Evolutionary conservation across 768 basidiomycete genomes (phyloP).

Genomic region (Pleurotus tuoliensis): DNA sequence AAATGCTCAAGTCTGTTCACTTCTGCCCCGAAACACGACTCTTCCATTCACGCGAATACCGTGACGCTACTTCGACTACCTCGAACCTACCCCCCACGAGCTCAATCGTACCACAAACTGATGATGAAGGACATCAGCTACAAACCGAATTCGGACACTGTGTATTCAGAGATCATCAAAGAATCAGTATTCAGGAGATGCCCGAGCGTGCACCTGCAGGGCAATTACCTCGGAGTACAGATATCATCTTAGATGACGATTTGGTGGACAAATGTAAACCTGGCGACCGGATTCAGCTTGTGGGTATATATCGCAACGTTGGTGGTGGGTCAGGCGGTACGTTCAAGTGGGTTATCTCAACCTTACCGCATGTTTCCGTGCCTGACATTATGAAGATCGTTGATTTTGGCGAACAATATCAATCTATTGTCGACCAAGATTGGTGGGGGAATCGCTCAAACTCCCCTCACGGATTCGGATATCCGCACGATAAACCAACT

Average conservation of each 20-base stretch:
- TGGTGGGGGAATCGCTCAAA: constrained; percentile 92
- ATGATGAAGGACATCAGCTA: constrained; percentile 83
- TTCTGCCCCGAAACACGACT: constrained; percentile 84
- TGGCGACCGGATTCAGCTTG: constrained; percentile 94
- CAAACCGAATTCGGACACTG: constrained; percentile 92
- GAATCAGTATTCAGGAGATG: constrained; percentile 99
- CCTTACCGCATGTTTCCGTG: constrained; percentile 5
- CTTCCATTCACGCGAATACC: constrained; percentile 88
- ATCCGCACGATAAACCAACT: constrained; percentile 96
- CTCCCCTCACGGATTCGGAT: constrained; percentile 87
- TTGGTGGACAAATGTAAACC: constrained; percentile 97
- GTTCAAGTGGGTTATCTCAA: constrained; percentile 72
- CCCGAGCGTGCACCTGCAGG: constrained; percentile 98
- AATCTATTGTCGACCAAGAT: constrained; percentile 92
- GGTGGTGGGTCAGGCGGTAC: constrained; percentile 87
- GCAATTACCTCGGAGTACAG: constrained; percentile 92
- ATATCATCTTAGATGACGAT: constrained; percentile 94
- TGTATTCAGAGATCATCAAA: constrained; percentile 93
- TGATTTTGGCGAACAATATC: constrained; percentile 93
- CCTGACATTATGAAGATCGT: constrained; percentile 53
- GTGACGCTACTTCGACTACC: constrained; percentile 85
- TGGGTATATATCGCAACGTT: constrained; percentile 90
- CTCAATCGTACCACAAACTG: constrained; percentile 83
- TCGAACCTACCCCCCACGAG: constrained; percentile 84
- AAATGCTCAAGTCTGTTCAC: constrained; percentile 96